Evolutionary conservation across 1,284 basidiomycete genomes (phyloP).

Genomic region (Tetrapyrgos nigripes): DNA sequence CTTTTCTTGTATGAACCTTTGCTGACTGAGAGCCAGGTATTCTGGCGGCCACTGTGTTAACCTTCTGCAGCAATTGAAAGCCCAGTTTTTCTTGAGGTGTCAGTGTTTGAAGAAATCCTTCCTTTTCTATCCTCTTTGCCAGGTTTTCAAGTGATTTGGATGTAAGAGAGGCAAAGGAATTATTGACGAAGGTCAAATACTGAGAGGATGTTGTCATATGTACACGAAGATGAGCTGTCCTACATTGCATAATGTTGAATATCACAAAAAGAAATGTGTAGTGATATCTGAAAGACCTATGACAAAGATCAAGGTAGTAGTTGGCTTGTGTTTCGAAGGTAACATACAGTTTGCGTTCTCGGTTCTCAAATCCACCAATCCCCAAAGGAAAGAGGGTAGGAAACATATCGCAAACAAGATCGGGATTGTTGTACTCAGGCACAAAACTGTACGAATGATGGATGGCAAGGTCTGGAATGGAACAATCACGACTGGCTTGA

Average conservation of each 20-base stretch:
- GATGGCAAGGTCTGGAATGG: not conserved
- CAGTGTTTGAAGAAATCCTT: not conserved
- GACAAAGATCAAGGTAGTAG: constrained; percentile 20
- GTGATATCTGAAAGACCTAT: constrained; percentile 34
- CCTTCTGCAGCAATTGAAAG: constrained; percentile 25
- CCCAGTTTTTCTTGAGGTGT: constrained; percentile 15
- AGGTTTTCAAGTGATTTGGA: not conserved
- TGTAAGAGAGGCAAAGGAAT: not conserved
- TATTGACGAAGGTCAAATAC: constrained; percentile 15
- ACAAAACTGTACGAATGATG: constrained; percentile 3
- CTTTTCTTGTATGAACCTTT: constrained; percentile 30
- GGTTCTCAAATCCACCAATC: constrained; percentile 36
- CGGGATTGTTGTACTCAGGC: constrained; percentile 33
- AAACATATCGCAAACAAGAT: constrained; percentile 34
- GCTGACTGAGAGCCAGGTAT: constrained; percentile 36
- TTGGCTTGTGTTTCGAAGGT: constrained; percentile 23
- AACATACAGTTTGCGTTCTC: constrained; percentile 7
- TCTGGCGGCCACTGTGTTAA: constrained; percentile 30
- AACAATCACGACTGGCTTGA: not conserved
- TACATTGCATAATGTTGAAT: constrained; percentile 36
- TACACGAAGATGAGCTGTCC: constrained; percentile 27
- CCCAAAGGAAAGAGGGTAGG: constrained; percentile 39
- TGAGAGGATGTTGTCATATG: constrained; percentile 23
- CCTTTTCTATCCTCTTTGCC: not conserved
- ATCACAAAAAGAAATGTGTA: constrained; percentile 36